Evolutionary conservation across 441 rosid genomes (phyloP).

Genomic region (Biscutella laevigata): DNA sequence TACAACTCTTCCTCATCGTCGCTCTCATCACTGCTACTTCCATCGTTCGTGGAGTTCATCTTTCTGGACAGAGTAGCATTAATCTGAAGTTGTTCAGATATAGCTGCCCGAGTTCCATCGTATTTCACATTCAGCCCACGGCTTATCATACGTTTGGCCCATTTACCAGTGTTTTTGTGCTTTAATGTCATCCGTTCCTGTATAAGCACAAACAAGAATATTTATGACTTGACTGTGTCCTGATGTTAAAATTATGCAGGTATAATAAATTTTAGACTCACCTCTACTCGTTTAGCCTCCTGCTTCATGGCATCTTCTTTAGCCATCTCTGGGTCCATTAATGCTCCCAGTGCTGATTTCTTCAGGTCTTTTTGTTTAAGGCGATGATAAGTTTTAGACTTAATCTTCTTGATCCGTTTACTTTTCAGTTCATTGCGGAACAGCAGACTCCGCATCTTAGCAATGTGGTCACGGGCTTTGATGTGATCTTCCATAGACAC

Average conservation of each 20-base stretch:
- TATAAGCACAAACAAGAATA: constrained; percentile 22
- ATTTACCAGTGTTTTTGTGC: constrained; percentile 76
- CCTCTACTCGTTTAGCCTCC: constrained; percentile 75
- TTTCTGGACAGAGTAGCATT: constrained; percentile 74
- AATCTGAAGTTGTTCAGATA: constrained; percentile 72
- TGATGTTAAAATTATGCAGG: not conserved
- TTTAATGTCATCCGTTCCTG: constrained; percentile 77
- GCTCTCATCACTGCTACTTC: constrained; percentile 69
- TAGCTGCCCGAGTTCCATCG: constrained; percentile 73
- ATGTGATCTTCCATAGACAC: constrained; percentile 66
- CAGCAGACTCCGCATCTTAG: constrained; percentile 83
- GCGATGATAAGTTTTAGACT: constrained; percentile 84
- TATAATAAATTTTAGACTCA: constrained; percentile 23
- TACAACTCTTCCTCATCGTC: constrained; percentile 53
- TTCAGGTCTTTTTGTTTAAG: constrained; percentile 55
- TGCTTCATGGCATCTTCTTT: constrained; percentile 76
- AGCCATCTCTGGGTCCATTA: constrained; percentile 74
- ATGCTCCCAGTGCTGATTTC: constrained; percentile 38
- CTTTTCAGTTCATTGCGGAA: constrained; percentile 78
- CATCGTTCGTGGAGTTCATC: constrained; percentile 57
- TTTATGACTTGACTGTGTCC: not conserved
- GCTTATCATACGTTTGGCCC: constrained; percentile 63
- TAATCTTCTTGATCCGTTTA: constrained; percentile 80
- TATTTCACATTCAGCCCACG: constrained; percentile 70
- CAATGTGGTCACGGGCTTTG: constrained; percentile 45